Evolutionary conservation across 345 rosid species (phyloP).

Genomic region (Orychophragmus violaceus): DNA sequence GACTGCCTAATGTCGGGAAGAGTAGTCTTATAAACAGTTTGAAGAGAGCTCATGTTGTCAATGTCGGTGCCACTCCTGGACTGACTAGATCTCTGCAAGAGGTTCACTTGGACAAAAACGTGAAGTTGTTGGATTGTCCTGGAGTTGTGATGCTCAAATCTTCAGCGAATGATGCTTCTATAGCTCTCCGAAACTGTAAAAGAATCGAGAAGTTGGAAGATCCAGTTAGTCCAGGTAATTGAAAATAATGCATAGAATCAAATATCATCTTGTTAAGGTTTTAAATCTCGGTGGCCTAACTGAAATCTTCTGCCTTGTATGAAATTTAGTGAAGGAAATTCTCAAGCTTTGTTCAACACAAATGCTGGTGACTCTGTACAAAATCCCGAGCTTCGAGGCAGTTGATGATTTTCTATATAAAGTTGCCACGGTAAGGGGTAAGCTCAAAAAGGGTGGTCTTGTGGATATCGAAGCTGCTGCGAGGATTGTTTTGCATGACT

Average conservation of each 20-base stretch:
- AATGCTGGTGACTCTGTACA: constrained; percentile 68
- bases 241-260: not conserved
- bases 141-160: constrained; percentile 95
- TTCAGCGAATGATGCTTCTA: constrained; percentile 52
- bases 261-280: not conserved
- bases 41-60: constrained; percentile 84
- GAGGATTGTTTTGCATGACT: constrained; percentile 76
- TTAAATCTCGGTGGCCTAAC: constrained; percentile 7
- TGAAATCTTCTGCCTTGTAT: constrained; percentile 10
- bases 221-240: constrained; percentile 88
- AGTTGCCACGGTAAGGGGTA: constrained; percentile 83
- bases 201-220: constrained; percentile 93
- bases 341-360: constrained; percentile 67
- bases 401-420: constrained; percentile 89
- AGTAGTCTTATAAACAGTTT: constrained; percentile 98
- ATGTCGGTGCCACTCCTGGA: constrained; percentile 95
- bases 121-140: constrained; percentile 90
- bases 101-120: constrained; percentile 90
- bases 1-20: constrained; percentile 97
- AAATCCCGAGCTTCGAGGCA: constrained; percentile 61
- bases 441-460: constrained; percentile 92
- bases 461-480: constrained; percentile 86
- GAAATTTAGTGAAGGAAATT: constrained; percentile 72
- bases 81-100: constrained; percentile 91
- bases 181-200: constrained; percentile 92